Evolutionary conservation across 2,329 filamentous ascomycete genomes (phyloP), one percentile per base, ranked within the genome.

Genomic region (Lecanicillium sp.): DNA sequence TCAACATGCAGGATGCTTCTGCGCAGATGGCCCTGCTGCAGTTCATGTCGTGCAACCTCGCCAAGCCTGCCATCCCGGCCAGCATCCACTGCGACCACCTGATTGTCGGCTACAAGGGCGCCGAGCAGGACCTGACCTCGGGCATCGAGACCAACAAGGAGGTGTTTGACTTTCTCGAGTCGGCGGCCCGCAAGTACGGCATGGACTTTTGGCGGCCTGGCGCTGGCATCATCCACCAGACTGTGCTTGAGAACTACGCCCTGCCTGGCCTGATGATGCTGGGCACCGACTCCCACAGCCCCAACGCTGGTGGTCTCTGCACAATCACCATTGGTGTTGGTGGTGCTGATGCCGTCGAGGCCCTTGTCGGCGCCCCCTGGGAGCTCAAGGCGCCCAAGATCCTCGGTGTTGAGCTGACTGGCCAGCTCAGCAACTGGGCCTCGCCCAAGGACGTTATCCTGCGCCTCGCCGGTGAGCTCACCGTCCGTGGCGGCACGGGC

Each of bases 61-160:
- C 84, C 19, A 79, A 79, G 43, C 95, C 92, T 3, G 89, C 89
- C 9, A 90, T 98, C 36, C 92, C 92, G 10, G 90, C 92, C 35
- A 96, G 89, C 61, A 96, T 97, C 51, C 92, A 98, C 69, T 98
- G 92, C 65, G 92, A 98, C 68, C 92, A 98, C 63, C 82, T 98
- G 80, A 97, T 98, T 65, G 90, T 97, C 20, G 92, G 90, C 41
- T 83, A 94, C 64, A 84, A 81, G 58, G 92, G 92, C 43, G 92
- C 90, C 27, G 82, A 90, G 53, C 76, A 79, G 17, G 92, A 98
- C 65, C 66, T 98, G 45, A 77, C 83, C 19, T 78, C 82, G 22
- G 92, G 88, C 30, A 94, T 98, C 46, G 73, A 82, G 62, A 84
- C 85, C 33, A 98, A 98, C 64, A 88, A 88, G 61, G 92, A 98